These are phyloP conservation scores for Apodospora peruviana DNA, from an alignment of 495 filamentous ascomycete species.

Conservation along the genomic window DNA sequence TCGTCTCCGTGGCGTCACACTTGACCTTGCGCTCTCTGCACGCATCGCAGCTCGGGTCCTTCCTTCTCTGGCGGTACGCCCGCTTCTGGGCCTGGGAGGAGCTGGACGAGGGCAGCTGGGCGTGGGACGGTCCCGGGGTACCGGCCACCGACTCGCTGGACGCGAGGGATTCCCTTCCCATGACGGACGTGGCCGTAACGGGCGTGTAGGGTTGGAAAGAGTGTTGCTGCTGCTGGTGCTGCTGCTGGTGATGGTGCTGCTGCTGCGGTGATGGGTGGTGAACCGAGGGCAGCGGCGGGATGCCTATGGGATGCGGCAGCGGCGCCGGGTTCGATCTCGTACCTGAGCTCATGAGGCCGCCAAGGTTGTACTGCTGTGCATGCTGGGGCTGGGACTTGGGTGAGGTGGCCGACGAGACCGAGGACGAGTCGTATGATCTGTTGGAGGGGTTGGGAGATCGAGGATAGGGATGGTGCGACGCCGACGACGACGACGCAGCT, in stretches of 20 bases:
- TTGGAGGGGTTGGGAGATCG: constrained; percentile 50
- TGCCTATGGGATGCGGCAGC: constrained; percentile 39
- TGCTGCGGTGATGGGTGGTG: constrained; percentile 22
- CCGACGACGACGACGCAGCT: constrained; percentile 29
- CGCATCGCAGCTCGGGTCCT: constrained; percentile 96
- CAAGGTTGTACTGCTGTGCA: constrained; percentile 8
- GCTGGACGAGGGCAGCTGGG: constrained; percentile 33
- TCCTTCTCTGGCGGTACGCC: constrained; percentile 88
- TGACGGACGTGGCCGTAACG: constrained; percentile 37
- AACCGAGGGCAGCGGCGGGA: constrained; percentile 33
- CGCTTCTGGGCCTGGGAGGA: constrained; percentile 74
- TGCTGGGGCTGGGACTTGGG: constrained; percentile 29
- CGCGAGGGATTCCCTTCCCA: constrained; percentile 49
- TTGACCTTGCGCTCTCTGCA: constrained; percentile 98
- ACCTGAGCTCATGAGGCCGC: constrained; percentile 40
- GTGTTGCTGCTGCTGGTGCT: constrained; percentile 22
- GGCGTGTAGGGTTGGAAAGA: constrained; percentile 43
- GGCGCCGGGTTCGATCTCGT: constrained; percentile 30
- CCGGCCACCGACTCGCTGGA: constrained; percentile 46
- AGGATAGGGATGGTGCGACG: constrained; percentile 40
- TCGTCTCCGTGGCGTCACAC: constrained; percentile 95
- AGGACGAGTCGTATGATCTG: constrained; percentile 50
- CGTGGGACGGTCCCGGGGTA: constrained; percentile 44
- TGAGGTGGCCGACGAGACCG: constrained; percentile 51
- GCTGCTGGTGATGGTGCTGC: constrained; percentile 4